Base-by-base conservation (phyloP, 371 early-diverging fungal genomes). In the Funneliformis caledonium region DNA sequence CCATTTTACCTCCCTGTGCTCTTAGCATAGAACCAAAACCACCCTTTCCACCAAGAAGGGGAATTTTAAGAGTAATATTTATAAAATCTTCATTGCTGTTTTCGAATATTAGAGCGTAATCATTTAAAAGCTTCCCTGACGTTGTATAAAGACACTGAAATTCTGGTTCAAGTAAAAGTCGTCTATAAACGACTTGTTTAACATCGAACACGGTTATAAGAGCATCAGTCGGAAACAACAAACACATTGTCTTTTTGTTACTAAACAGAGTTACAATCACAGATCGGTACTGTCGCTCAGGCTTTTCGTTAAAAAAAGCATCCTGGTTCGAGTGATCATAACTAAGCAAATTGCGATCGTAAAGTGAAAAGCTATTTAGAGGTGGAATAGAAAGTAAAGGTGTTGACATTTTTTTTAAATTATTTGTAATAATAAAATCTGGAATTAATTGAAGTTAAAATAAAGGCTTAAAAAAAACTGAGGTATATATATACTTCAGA, bases 11-110 rank as follows among this genome's bases (percentile, higher is more conserved):
- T 82, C 98, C 98, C 84, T 97, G 97, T 0, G 97, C 96, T 83
- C 98, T 92, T 81, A 98, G 87, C 92, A 94, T 95, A 80, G 93
- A 93, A 19, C 99, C 99, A 85, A 98, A 98, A 33, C 99, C 99
- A 73, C 99, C 99, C 82, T 98, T 98, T 52, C 98, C 98, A 47
- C 97, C 97, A 2, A 82, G 48, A 26, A 93, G 77, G 4, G 89
- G 82, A 76, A 88, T 80, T 11, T 85, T 85, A 33, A 90, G 78
- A 19, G 82, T 82, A 64, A 88, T 81, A 22, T 81, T 83, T 10
- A 68, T 72, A 31, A 84, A 78, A 19, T 82, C 80, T 0, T 82
- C 81, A 22, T 78, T 42, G 26, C 67, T 31, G 26, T 83, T 76
- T 37, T 81, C 31, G 37, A 80, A 68, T 37, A 74, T 16, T 42